Conservation (phyloP, 345 rosid species). For the Eucalyptus virginea region DNA sequence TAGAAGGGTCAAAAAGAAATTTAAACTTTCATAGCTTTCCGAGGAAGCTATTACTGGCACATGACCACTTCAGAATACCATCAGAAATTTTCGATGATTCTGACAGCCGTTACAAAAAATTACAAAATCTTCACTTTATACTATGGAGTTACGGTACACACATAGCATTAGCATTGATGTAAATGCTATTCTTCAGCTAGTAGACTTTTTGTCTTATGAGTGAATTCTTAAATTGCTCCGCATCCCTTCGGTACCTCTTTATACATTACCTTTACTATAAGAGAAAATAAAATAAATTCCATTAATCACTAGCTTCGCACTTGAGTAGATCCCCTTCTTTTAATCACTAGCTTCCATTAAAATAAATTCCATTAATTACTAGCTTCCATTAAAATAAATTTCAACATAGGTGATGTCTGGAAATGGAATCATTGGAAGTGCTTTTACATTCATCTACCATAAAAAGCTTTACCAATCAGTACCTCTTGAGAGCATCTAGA, state of each 20-base stretch:
- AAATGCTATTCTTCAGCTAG: not conserved
- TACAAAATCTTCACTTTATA: not conserved
- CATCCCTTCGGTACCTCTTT: not conserved
- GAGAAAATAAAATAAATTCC: not conserved
- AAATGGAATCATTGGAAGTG: not conserved
- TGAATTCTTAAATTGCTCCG: not conserved
- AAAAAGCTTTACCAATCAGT: not conserved
- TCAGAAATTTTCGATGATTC: not conserved
- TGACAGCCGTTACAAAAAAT: not conserved
- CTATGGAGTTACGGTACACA: not conserved
- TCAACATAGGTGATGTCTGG: not conserved
- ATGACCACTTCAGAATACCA: not conserved
- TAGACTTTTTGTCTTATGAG: not conserved
- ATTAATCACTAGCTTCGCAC: not conserved
- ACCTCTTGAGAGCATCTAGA: not conserved
- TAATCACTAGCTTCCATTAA: no score
- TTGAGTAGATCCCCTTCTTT: not conserved
- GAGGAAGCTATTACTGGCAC: not conserved
- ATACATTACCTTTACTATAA: not conserved
- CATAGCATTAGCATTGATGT: not conserved
- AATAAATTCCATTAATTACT: no score
- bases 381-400: not conserved
- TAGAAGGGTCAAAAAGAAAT: not conserved
- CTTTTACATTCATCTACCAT: not conserved
- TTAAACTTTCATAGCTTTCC: not conserved